Evolutionary conservation across 2,329 filamentous ascomycete genomes (phyloP).

Genomic region (Ceratocystis cubensis): DNA sequence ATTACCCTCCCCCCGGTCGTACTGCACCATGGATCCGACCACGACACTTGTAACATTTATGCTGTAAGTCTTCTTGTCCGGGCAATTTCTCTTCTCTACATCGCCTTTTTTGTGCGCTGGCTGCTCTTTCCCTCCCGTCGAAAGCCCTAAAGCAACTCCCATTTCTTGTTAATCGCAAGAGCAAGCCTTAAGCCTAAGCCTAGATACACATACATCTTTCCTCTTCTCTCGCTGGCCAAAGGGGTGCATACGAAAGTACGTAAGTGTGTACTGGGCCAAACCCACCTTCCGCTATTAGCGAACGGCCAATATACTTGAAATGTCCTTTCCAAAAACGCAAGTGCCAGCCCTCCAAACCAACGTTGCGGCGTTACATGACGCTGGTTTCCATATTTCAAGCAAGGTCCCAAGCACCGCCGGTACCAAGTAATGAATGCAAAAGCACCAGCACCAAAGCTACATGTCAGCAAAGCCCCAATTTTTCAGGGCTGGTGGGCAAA

Average conservation of each 20-base stretch:
- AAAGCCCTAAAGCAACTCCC: neutral
- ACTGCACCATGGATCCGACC: constrained; percentile 41
- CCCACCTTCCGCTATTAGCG: neutral
- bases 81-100: neutral
- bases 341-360: neutral
- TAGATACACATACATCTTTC: neutral
- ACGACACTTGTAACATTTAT: constrained; percentile 58
- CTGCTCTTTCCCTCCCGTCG: neutral
- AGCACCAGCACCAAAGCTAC: neutral
- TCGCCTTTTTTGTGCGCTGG: neutral
- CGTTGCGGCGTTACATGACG: neutral
- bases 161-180: neutral
- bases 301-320: neutral
- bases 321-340: neutral
- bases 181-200: neutral
- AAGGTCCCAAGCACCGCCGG: neutral
- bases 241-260: neutral
- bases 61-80: constrained; percentile 40
- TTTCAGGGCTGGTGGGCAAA: neutral
- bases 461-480: neutral
- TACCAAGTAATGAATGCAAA: neutral
- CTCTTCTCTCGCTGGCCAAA: neutral
- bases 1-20: no score
- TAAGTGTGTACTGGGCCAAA: neutral
- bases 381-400: neutral